phyloP scores from a whole-genome alignment of 1,284 basidiomycete species.

The Trametes polyzona region DNA sequence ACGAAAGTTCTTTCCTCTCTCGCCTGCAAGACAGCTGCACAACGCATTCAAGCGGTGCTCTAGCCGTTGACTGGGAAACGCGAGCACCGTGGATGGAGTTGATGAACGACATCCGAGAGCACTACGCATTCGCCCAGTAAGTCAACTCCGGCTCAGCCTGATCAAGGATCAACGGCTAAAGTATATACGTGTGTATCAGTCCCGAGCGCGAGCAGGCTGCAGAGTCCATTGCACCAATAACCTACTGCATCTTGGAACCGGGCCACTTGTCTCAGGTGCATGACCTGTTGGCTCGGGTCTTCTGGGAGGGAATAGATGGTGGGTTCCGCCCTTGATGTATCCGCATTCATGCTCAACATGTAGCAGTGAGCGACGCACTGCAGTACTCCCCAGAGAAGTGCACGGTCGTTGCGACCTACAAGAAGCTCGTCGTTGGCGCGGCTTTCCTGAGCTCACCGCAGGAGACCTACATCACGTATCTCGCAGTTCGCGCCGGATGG shows the following conservation, averaged over 20 bases:
- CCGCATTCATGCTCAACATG: slow-evolving; percentile 1
- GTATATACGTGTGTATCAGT: slow-evolving; percentile 39
- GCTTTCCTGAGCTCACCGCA: slow-evolving; percentile 77
- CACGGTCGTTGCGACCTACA: slow-evolving; percentile 73
- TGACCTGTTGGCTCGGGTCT: slow-evolving; percentile 62
- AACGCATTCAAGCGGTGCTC: slow-evolving; percentile 20
- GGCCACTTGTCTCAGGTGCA: slow-evolving; percentile 70
- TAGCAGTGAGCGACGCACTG: slow-evolving; percentile 67
- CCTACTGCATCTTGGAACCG: slow-evolving; percentile 62
- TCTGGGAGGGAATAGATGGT: slow-evolving; percentile 80
- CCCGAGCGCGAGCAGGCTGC: slow-evolving; percentile 51
- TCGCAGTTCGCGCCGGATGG: slow-evolving; percentile 77
- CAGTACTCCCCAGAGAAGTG: slow-evolving; percentile 68
- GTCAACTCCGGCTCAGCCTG: slow-evolving; percentile 24
- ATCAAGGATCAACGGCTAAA: no score
- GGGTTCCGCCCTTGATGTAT: slow-evolving; percentile 17
- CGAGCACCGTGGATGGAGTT: slow-evolving; percentile 72
- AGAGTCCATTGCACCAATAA: slow-evolving; percentile 55
- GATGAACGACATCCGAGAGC: slow-evolving; percentile 69
- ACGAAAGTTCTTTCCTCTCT: slow-evolving; percentile 63
- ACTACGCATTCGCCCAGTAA: slow-evolving; percentile 63
- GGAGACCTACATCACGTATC: slow-evolving; percentile 80
- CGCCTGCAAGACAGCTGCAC: slow-evolving; percentile 50
- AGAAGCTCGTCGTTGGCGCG: slow-evolving; percentile 71
- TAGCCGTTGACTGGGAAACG: slow-evolving; percentile 74